Base-by-base conservation (phyloP, 176 grass and related monocot genomes). In the Cenchrus fungigraminus region DNA sequence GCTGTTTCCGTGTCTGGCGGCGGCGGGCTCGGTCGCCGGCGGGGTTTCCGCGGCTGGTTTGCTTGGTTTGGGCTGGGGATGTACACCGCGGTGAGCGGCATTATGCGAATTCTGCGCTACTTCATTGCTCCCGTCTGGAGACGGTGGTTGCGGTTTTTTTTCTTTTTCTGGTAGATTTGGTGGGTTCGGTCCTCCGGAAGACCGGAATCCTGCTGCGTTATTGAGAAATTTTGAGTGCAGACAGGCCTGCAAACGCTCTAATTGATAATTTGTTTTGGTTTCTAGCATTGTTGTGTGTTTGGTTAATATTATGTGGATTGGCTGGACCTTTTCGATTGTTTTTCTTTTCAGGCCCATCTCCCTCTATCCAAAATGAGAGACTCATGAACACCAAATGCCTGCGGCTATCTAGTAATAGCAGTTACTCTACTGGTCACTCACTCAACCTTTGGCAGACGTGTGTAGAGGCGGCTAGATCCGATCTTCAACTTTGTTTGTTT, bases 381-480 rank as follows among this genome's bases (percentile, higher is more conserved):
- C 53, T 17, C 54, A 6, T 5, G 15, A n/a, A 25, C 20, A 25
- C 20, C 9, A 17, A 69, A 20, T 43, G 79, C 55, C 43, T 42
- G 20, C 22, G 37, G 67, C 56, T 77, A 16, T 79, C 31, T 63
- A 63, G 53, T n/a, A 17, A 25, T 58, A 67, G 22, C 11, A 10
- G 13, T 31, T 80, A 47, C 37, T 82, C 34, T 12, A 34, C 12
- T 81, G 40, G 68, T 71, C 3, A 31, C 49, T 50, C 6, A 15
- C 69, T 29, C n/a, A 3, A 50, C 6, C 54, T 56, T 68, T 68
- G 14, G 15, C 25, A 15, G 9, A 16, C 8, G 4, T 25, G 47
- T 45, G 66, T 64, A 37, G 1, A 19, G 17, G 22, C 29, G 63
- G 73, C 34, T 66, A 73, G 84, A 79, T 90, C 84, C 59, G 50